A percentile compares a stretch with the other conserved stretches of the same genome.
These are phyloP conservation scores for Beauveria asiatica DNA, from an alignment of 2,329 filamentous ascomycete genomes.

Conservation along the genomic window DNA sequence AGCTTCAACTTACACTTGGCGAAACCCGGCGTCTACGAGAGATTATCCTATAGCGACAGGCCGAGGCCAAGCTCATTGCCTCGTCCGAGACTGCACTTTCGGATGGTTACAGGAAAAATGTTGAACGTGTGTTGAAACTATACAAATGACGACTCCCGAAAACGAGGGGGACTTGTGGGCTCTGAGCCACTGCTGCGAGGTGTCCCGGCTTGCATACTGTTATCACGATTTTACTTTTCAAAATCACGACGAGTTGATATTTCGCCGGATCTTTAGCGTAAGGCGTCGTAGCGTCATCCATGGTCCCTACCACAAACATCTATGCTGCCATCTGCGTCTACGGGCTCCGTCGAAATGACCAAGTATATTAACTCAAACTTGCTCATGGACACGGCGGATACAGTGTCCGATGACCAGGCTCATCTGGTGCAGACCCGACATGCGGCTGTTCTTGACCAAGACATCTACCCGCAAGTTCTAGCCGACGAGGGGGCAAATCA, in stretches of 20 bases:
- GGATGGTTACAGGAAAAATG: background rate
- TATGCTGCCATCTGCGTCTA: too few species aligned
- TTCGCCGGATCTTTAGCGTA: too few species aligned
- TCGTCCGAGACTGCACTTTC: background rate
- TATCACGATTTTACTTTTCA: too few species aligned
- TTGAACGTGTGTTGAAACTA: too few species aligned
- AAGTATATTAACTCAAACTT: background rate
- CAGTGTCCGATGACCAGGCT: background rate
- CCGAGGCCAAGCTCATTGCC: constrained; percentile 38
- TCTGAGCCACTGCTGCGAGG: too few species aligned
- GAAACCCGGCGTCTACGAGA: constrained; percentile 44
- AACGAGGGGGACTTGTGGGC: too few species aligned
- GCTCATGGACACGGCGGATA: background rate
- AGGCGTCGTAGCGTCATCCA: too few species aligned
- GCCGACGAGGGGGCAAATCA: background rate
- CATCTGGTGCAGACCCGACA: background rate
- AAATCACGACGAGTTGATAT: too few species aligned
- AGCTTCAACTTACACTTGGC: constrained; percentile 43
- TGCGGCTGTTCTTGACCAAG: background rate
- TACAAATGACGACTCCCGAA: too few species aligned
- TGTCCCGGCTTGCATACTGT: too few species aligned
- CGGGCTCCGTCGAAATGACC: too few species aligned
- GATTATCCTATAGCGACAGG: constrained; percentile 46
- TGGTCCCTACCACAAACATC: too few species aligned
- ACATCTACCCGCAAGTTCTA: background rate